Evolutionary conservation across 1,139 yeast genomes (phyloP), one percentile per base, ranked within the genome.

Genomic region (Scheffersomyces insectosa): DNA sequence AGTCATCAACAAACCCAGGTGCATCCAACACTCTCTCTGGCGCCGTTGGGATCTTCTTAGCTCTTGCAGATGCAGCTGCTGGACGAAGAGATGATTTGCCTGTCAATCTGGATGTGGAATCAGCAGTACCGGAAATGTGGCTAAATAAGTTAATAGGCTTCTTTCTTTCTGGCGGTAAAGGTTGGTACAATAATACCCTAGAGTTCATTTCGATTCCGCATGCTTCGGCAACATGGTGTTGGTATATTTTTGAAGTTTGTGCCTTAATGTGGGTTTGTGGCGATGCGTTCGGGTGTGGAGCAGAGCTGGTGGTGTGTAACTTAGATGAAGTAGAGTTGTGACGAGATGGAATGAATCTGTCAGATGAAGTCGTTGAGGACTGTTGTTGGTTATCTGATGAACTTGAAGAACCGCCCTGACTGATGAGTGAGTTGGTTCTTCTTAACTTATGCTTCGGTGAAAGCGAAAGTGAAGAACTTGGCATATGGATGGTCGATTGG

Each of bases 21-120:
- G 99, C 99, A 67, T 93, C 99, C 38, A 93, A 74, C 1, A 93
- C 96, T 52, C 96, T 78, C 54, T 89, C 97, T 1, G 99, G 98
- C 12, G 90, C 89, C 0, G 89, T 82, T 11, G 96, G 90, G 36
- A 93, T 79, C 55, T 85, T 86, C 52, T 96, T 74, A 38, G 79
- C 74, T 47, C 83, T 70, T 1, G 84, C 83, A 42, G 72, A 67
- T 3, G 79, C 82, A 10, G 66, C 62, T 1, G 80, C 74, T 0
- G 83, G 82, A 43, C 77, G 71, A 33, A 68, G 55, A 14, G 51
- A 48, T 20, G 47, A 43, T 16, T 41, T 38, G 29, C 41, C 33
- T 13, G 44, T 38, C 15, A 23, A 15, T n/a, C 42, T 39, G 29
- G 52, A 45, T 46, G 51, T 42, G 39, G 47, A 41, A 43, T 50